Evolutionary conservation across 2,329 filamentous ascomycete species (phyloP), one percentile per base, ranked within the genome.

Genomic region (Parasarocladium wereldwijsianum): DNA sequence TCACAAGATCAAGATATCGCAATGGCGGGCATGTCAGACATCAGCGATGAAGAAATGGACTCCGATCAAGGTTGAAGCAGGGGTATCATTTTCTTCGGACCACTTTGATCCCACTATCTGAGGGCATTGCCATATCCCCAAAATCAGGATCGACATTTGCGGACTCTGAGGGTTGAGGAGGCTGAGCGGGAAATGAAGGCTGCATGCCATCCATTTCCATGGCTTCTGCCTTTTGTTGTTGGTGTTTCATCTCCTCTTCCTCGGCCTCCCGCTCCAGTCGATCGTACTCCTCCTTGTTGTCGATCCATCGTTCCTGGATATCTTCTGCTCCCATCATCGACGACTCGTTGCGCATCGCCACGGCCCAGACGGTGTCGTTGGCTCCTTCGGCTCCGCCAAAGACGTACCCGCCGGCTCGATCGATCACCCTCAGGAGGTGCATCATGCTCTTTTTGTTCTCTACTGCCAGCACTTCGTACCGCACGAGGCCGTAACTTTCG

Each of bases 381-480:
- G 85, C 83, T 2, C 85, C 87, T 49, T 94, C 84, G 0, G 84
- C 80, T 5, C 78, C 70, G 0, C 86, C 86, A 57, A 98, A 94
- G 1, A 85, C 80, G 55, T 96, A 96, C 0, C 90, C 90, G 8
- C 83, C 78, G 0, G 90, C 87, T 24, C 90, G 71, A 51, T 98
- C 90, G 45, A 98, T 86, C 1, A 87, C 77, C 26, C 80, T 74
- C 30, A 98, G 60, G 4, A 98, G 62, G 42, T 81, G 76, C 72
- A 92, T 92, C 85, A 98, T 94, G 48, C 82, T 92, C 55, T 79
- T 82, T 52, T 93, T 94, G 49, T 98, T 90, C 55, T 98, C 90
- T 1, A 98, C 85, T 0, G 90, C 86, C 17, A 98, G 60, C 1
- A 92, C 92, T 50, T 96, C 86, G 46, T 93, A 98, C 0, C 75